These are phyloP conservation scores for Fragaria ananassa DNA, from an alignment of 306 rosid genomes.

Conservation along the genomic window DNA sequence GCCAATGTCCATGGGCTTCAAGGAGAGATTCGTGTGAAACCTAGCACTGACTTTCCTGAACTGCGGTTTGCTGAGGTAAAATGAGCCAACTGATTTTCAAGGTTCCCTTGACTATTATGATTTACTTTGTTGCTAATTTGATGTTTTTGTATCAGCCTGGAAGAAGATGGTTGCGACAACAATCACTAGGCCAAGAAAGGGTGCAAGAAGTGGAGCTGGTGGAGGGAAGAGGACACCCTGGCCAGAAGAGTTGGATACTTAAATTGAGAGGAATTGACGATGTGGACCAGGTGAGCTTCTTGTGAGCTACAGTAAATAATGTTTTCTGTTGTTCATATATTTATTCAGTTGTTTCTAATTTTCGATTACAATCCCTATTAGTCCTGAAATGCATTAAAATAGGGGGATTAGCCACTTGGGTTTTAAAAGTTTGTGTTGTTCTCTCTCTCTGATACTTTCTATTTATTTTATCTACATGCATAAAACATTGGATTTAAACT, in stretches of 20 bases:
- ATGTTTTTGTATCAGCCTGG: constrained; percentile 57
- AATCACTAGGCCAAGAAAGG: constrained; percentile 45
- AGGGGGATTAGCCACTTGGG: neutral
- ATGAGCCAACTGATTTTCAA: neutral
- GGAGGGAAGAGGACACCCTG: constrained; percentile 85
- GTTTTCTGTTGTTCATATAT: neutral
- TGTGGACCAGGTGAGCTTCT: constrained; percentile 53
- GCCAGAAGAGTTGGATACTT: constrained; percentile 79
- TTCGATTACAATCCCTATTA: neutral
- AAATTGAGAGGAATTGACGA: constrained; percentile 67
- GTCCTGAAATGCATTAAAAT: neutral
- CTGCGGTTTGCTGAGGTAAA: constrained; percentile 67
- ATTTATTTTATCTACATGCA: neutral
- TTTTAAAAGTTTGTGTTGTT: neutral
- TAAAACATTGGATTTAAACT: neutral
- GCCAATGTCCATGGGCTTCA: constrained; percentile 70
- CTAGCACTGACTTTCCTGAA: constrained; percentile 80
- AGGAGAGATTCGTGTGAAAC: constrained; percentile 75
- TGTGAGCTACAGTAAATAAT: neutral
- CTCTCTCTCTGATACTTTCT: neutral
- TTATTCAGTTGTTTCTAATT: neutral
- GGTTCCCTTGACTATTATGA: constrained; percentile 7
- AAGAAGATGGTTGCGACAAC: constrained; percentile 78
- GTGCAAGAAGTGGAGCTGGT: constrained; percentile 67
- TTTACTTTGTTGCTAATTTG: neutral